These are phyloP conservation scores for Diutina sp. DNA, from an alignment of 1,139 yeast species.

Conservation along the genomic window DNA sequence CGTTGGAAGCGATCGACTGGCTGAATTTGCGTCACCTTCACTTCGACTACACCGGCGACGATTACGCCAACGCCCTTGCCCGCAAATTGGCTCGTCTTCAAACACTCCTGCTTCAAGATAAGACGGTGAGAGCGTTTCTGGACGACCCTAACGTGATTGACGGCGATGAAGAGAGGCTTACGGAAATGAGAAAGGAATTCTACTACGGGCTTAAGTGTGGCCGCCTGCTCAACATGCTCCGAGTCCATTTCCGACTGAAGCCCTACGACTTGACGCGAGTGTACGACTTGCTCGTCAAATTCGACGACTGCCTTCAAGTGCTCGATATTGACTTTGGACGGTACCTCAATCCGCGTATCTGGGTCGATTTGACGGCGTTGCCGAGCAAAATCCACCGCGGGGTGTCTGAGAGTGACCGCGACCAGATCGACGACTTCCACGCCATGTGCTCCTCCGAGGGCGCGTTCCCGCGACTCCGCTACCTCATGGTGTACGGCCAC, in stretches of 20 bases:
- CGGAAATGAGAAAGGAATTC: not conserved
- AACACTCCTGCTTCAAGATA: conserved; percentile 1
- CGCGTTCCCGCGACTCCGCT: not conserved
- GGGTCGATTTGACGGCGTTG: conserved; percentile 1
- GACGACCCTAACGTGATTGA: not conserved
- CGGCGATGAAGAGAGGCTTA: not conserved
- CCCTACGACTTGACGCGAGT: not conserved
- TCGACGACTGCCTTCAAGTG: not conserved
- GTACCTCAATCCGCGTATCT: not conserved
- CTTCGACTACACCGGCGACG: conserved; percentile 1
- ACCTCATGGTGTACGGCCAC: not conserved
- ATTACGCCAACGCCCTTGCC: not conserved
- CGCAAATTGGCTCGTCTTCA: not conserved
- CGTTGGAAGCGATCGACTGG: conserved; percentile 1
- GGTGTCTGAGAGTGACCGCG: not conserved
- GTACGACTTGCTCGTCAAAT: not conserved
- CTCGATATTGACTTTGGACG: not conserved
- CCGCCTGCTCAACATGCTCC: not conserved
- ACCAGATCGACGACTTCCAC: not conserved
- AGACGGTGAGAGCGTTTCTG: not conserved
- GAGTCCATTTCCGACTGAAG: not conserved
- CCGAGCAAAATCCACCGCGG: not conserved
- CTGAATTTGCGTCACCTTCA: not conserved
- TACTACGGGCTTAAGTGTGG: not conserved
- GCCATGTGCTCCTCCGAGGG: not conserved